Evolutionary conservation across 2,329 filamentous ascomycete genomes (phyloP), one percentile per base, ranked within the genome.

Genomic region (Shiraia bambusicola): DNA sequence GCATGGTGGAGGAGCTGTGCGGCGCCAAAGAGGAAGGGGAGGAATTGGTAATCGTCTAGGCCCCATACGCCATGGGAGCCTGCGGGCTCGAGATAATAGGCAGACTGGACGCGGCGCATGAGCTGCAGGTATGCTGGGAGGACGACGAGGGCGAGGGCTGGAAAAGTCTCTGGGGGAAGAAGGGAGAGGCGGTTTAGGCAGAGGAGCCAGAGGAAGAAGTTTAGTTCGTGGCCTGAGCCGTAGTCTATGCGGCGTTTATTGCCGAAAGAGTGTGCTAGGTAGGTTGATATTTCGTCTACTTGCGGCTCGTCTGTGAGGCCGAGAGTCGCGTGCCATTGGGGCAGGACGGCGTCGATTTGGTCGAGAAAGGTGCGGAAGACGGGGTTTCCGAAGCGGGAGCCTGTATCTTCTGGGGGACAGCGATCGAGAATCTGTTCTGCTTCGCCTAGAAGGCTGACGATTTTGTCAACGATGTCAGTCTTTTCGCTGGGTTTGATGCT

Each of bases 201-300:
- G n/a, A 98, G 80, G 26, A 97, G 79, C 91, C 92, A 98, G 64
- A 95, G 86, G 68, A 92, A 78, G 71, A 98, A 97, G 74, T 98
- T 97, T 49, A 98, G 80, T 72, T 98, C 93, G 69, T 98, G 93
- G 2, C 93, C 93, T 0, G 90, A 96, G 36, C 93, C 93, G 67
- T 98, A 98, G 72, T 98, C 93, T 60, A 98, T 93, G 16, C 64
- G 52, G 6, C 81, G 80, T 31, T 84, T 80, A 64, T 95, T 95
- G 32, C 93, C 93, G 52, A 97, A 91, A 0, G 87, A 85, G 61
- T 95, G 81, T 50, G 80, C 72, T 25, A 98, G 77, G 69, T 98
- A 98, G 22, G 84, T 82, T 1, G 85, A 84, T 4, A 87, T 74
- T 65, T 98, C 93, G 3, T 77, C 71, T 34, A 85, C 76, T 11